Evolutionary conservation across 441 rosid species (phyloP), one percentile per base, ranked within the genome.

Genomic region (Erodium trifolium): DNA sequence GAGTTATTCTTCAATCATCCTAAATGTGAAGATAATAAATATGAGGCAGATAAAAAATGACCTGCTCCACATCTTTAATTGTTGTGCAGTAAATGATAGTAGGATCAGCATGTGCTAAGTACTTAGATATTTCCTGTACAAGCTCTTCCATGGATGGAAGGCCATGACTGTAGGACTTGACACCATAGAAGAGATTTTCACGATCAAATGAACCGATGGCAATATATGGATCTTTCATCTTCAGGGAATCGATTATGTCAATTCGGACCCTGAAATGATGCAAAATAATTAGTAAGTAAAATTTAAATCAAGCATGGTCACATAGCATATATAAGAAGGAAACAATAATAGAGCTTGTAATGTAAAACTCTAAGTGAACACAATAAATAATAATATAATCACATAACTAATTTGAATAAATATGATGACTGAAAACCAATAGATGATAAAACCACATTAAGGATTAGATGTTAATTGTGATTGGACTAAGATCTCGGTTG

Each of bases 151-250:
- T 18, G 70, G 77, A 79, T 39, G 67, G 69, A 45, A 69, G 68
- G 65, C 82, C 76, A 41, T 67, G 79, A 57, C 68, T 79, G 67
- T 76, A 69, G 53, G 73, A 76, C 66, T 83, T 81, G 71, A 79
- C 85, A 67, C 85, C 85, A 43, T 83, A 83, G 79, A 81, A 83
- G 64, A 83, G 79, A 72, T 83, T 83, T 71, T 74, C 73, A 63
- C 87, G 82, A 73, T 83, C 87, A 71, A 83, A 83, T 62, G 87
- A 81, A 49, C 85, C 87, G 71, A 81, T 64, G 55, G 83, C 77
- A 67, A 83, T 27, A 66, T 81, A 83, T 18, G 85, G 83, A 60
- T 81, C 72, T 29, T 70, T 73, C 87, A 83, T 74, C 60, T 80
- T 81, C 43, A 83, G 66, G 68, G 87, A 81, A 74, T 67, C 70